Evolutionary conservation across 352 stramenopile genomes (phyloP), one percentile per base, ranked within the genome.

Genomic region (Phytophthora pisi): DNA sequence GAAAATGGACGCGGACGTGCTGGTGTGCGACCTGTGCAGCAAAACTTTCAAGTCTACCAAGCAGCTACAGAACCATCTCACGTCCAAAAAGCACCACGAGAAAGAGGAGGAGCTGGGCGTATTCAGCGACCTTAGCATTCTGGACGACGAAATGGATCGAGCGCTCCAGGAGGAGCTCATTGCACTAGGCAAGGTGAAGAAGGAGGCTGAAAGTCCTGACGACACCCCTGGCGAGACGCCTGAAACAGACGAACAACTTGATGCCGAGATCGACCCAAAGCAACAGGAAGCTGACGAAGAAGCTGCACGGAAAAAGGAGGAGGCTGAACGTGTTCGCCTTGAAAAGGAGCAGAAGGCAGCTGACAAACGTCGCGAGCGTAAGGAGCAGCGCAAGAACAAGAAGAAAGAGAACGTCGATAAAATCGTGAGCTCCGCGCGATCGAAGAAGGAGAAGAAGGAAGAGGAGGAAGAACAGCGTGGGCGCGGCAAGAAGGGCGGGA

Each of bases 31-130:
- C 49, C 65, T 96, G 56, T 96, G 88, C 66, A 86, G 76, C 63
- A 94, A 96, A 66, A 84, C 75, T 4, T 96, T 96, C 74, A 94
- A 92, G 75, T 93, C 86, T 5, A 61, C 77, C 26, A 95, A 95
- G 64, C 88, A 96, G 64, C 72, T 95, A 20, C 66, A 89, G 43
- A 94, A 93, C 64, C 86, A 96, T 61, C 57, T 94, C 1, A 79
- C 66, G 26, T 93, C 84, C 4, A 96, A 93, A 50, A 96, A 94
- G 55, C 88, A 96, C 54, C 82, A 79, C 24, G 88, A 93, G 20
- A 89, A 82, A 65, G 87, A 93, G 57, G 43, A 81, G 10, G 79
- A 91, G 31, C 68, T 94, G n/a, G 83, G 85, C n/a, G 66, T 92
- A 3, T 75, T 77, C 28, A 77, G 69, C 16, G 81, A 91, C 30